phyloP scores from a whole-genome alignment of 73 alveolate genomes.

The Symbiodinium pilosum region DNA sequence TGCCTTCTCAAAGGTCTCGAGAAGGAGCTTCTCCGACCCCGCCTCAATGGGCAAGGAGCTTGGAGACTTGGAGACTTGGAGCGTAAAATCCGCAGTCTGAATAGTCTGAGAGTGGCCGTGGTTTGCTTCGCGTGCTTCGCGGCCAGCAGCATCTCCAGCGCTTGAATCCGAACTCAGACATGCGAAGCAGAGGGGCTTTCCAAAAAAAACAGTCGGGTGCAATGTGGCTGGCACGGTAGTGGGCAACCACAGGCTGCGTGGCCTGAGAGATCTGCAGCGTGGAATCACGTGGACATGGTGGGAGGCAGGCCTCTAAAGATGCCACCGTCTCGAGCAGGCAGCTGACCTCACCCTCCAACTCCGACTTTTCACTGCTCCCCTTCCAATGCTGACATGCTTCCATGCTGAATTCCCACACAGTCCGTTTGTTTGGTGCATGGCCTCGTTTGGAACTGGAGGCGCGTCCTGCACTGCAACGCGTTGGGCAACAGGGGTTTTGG shows the following conservation, averaged over 20 bases:
- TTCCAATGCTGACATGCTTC: no score
- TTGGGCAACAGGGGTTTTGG: no score
- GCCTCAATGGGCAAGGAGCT: not conserved
- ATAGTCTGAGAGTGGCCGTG: not conserved
- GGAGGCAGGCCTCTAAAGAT: not conserved
- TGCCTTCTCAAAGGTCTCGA: not conserved
- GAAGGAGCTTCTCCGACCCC: not conserved
- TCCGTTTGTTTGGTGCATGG: no score
- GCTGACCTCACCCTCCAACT: no score
- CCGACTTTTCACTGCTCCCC: no score
- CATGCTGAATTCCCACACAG: no score
- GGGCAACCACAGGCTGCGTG: not conserved
- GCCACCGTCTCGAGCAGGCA: not conserved
- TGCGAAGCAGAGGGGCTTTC: no score
- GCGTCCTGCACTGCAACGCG: no score
- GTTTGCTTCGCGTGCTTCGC: not conserved
- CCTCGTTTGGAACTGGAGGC: no score
- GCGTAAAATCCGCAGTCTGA: not conserved
- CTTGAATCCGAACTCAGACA: not conserved
- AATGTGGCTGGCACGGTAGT: not conserved
- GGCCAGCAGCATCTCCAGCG: constrained; percentile 17
- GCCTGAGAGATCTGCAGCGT: no score
- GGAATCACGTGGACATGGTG: no score
- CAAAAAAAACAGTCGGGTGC: no score
- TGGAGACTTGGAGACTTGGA: not conserved